phyloP scores from a whole-genome alignment of 2,329 filamentous ascomycete species.

The Emmonsia crescens region DNA sequence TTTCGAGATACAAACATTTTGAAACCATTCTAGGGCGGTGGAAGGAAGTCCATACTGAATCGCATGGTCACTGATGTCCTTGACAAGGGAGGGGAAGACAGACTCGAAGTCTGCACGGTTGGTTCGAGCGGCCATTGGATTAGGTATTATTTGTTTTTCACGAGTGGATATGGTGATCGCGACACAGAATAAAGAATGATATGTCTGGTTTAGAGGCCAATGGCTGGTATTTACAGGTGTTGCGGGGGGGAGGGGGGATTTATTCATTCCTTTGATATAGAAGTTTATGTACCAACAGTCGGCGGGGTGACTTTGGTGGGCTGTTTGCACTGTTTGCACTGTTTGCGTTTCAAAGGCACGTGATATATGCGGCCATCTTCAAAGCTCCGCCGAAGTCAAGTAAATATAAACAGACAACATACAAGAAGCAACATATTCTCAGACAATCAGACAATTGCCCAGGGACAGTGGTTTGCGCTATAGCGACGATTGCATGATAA shows the following conservation, averaged over 20 bases:
- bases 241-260: slow-evolving; percentile 6
- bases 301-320: slow-evolving; percentile 8
- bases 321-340: slow-evolving; percentile 18
- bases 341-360: not conserved
- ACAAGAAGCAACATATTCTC: not conserved
- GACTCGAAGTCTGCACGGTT: slow-evolving; percentile 67
- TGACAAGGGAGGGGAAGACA: slow-evolving; percentile 75
- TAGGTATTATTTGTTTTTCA: not conserved
- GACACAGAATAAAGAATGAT: not conserved
- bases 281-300: not conserved
- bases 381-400: too few species aligned
- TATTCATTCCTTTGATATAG: slow-evolving; percentile 2
- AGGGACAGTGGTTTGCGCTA: not conserved
- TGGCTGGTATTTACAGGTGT: slow-evolving; percentile 4
- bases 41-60: slow-evolving; percentile 72
- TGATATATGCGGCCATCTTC: not conserved
- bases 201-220: not conserved
- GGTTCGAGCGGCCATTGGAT: slow-evolving; percentile 59
- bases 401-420: not conserved
- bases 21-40: slow-evolving; percentile 75
- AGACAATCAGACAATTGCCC: not conserved
- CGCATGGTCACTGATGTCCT: slow-evolving; percentile 69
- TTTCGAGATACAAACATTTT: slow-evolving; percentile 47
- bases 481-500: not conserved
- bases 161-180: not conserved